Base-by-base conservation (phyloP, 345 rosid species). In the Salix suchowensis region DNA sequence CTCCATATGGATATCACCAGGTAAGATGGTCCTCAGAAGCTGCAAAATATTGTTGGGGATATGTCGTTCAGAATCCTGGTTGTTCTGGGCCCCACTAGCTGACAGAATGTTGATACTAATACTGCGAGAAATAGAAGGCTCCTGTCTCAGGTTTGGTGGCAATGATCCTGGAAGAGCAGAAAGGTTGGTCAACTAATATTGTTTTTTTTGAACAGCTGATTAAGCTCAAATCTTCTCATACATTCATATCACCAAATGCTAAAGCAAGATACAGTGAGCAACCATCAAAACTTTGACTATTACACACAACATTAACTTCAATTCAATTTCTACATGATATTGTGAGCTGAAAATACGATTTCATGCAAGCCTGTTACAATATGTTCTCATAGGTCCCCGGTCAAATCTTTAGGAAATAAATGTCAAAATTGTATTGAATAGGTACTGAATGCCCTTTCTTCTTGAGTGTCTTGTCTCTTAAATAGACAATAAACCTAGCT, bases 1-100 rank as follows among this genome's bases (percentile, higher is more conserved):
- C 75, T 84, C 91, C 14, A 86, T 85, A 34, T 80, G 85, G 78
- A 86, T 73, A 72, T 89, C 96, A 48, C 81, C 87, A 23, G 92
- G 91, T 81, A 89, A 86, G 28, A 89, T 78, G 67, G 50, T 74
- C 85, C 90, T 87, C 9, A 89, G 79, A 61, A 87, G 62, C 75
- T 88, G 91, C 78, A 86, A 55, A 52, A 91, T 83, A 76, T 84
- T 80, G 73, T 74, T 74, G 5, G 85, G 86, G 16, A 83, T 75
- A 73, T 84, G 89, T 75, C 82, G 79, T 76, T 82, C 90, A 55
- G 89, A 69, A 52, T 86, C 90, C 74, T 77, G 88, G 83, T 77
- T 82, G 83, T 72, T 81, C 76, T 71, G 87, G 46, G 75, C 21
- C 52, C 88, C 85, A 75, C 79, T 80, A 75, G 88, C 82, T 14